Percentiles rank a stretch among this genome's conserved stretches.
phyloP scores from a whole-genome alignment of 495 filamentous ascomycete species.

The Tuber calosporum region DNA sequence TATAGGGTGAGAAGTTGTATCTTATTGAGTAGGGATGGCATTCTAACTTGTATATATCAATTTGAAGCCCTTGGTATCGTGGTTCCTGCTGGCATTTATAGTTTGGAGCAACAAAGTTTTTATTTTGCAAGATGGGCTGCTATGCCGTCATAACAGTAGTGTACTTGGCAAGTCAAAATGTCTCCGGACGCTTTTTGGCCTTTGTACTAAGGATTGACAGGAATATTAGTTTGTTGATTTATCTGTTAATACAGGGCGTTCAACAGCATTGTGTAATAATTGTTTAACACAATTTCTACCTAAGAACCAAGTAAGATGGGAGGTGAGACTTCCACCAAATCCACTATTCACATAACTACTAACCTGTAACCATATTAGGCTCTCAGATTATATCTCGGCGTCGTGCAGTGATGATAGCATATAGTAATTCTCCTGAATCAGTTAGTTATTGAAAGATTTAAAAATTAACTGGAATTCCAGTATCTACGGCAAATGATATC shows the following conservation, averaged over 20 bases:
- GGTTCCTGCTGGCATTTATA: too few relatives aligned
- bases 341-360: neutral
- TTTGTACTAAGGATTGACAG: neutral
- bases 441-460: neutral
- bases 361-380: neutral
- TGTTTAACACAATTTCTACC: neutral
- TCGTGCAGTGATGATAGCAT: neutral
- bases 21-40: too few relatives aligned
- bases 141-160: too few relatives aligned
- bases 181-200: neutral
- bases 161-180: neutral
- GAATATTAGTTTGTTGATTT: neutral
- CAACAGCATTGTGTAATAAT: neutral
- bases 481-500: neutral
- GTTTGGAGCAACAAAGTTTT: too few relatives aligned
- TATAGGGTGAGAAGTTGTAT: too few relatives aligned
- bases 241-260: neutral
- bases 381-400: neutral
- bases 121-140: too few relatives aligned
- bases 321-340: neutral
- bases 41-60: too few relatives aligned
- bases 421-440: neutral
- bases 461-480: neutral
- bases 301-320: neutral
- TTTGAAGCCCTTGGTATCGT: too few relatives aligned